phyloP scores from a whole-genome alignment of 805 yeast genomes.

The Starmerella scarabaei region DNA sequence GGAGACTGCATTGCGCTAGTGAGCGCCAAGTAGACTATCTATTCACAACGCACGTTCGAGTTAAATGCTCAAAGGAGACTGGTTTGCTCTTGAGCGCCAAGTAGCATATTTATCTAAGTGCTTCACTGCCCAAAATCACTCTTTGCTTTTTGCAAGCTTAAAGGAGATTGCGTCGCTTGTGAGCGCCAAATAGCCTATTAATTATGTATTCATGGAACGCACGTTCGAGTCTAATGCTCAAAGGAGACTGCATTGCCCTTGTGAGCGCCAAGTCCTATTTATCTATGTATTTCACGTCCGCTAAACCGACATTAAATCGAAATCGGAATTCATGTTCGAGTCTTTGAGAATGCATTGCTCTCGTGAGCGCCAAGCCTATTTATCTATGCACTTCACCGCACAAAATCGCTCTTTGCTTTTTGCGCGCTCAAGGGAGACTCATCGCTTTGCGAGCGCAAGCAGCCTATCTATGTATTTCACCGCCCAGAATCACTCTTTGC shows the following conservation, averaged over 20 bases:
- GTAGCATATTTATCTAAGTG: not conserved
- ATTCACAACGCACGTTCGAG: not conserved
- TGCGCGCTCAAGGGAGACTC: no score
- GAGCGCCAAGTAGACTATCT: conserved; percentile 20
- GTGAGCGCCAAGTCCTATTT: conserved; percentile 32
- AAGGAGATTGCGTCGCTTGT: not conserved
- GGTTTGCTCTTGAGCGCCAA: conserved; percentile 58
- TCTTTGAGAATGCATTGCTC: no score
- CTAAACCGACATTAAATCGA: no score
- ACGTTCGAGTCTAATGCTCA: conserved; percentile 41
- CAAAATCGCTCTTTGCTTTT: no score
- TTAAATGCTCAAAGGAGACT: conserved; percentile 83
- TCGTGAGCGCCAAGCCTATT: not conserved
- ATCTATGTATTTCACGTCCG: no score
- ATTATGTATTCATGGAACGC: not conserved
- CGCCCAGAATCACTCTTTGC: conserved; percentile 41
- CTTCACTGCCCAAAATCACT: no score
- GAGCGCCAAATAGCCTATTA: not conserved
- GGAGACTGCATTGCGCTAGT: conserved; percentile 90
- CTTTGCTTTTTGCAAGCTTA: no score
- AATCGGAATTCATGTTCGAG: no score
- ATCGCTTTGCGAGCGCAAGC: not conserved
- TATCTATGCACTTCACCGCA: not conserved
- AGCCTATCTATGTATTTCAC: conserved; percentile 2
- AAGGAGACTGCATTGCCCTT: conserved; percentile 88